Evolutionary conservation across 805 yeast species (phyloP).

Genomic region (Zygosaccharomyces kombuchaensis): DNA sequence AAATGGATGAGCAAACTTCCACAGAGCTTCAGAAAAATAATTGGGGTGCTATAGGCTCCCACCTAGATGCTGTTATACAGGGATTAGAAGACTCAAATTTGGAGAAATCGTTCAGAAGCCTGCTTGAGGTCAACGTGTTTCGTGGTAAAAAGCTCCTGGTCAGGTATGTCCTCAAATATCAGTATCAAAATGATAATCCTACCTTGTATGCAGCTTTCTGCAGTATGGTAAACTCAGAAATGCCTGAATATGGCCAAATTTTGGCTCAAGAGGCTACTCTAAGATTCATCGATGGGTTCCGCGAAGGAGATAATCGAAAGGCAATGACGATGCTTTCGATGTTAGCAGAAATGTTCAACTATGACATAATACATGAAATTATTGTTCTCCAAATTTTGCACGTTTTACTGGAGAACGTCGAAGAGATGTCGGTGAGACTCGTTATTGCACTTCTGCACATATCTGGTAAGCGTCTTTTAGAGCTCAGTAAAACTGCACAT

Average conservation of each 20-base stretch:
- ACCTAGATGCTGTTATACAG: constrained; percentile 36
- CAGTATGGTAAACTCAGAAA: constrained; percentile 56
- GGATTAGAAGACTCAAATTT: constrained; percentile 38
- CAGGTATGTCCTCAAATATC: constrained; percentile 53
- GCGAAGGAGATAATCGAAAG: constrained; percentile 41
- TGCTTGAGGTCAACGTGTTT: constrained; percentile 54
- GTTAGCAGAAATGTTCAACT: constrained; percentile 59
- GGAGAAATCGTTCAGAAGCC: constrained; percentile 42
- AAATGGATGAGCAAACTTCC: not conserved
- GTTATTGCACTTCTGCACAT: constrained; percentile 46
- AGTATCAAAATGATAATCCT: constrained; percentile 39
- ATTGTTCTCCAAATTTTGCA: constrained; percentile 50
- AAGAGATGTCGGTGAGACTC: constrained; percentile 50
- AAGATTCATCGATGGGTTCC: constrained; percentile 53
- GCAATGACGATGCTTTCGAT: constrained; percentile 47
- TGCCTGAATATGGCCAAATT: constrained; percentile 65
- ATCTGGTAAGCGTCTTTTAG: constrained; percentile 49
- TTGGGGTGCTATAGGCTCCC: constrained; percentile 53
- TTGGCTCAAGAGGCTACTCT: constrained; percentile 49
- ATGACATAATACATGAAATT: constrained; percentile 54
- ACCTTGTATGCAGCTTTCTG: constrained; percentile 54
- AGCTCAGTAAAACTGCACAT: constrained; percentile 42
- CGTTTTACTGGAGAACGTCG: constrained; percentile 43
- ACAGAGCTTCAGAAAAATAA: constrained; percentile 46
- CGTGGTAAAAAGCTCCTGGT: constrained; percentile 60